Evolutionary conservation across 1,284 basidiomycete genomes (phyloP).

Genomic region (Gomphus bonarii): DNA sequence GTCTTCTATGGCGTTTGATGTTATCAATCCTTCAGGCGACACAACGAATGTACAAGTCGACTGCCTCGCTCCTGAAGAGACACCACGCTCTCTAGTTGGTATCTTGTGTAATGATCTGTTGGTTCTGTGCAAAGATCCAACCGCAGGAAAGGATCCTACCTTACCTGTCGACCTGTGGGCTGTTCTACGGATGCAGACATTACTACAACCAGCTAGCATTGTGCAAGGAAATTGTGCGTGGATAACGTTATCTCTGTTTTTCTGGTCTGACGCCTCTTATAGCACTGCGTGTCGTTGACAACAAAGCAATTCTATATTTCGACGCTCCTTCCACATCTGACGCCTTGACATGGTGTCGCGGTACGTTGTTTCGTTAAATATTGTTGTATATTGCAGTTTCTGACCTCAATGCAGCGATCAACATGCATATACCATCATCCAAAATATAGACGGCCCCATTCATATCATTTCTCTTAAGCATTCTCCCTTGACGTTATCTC

Average conservation of each 20-base stretch:
- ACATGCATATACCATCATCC: conserved; percentile 50
- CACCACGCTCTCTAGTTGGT: conserved; percentile 63
- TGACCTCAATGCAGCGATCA: conserved; percentile 37
- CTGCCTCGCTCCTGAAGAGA: conserved; percentile 74
- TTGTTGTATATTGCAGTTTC: conserved; percentile 8
- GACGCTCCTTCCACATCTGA: conserved; percentile 75
- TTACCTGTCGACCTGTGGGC: conserved; percentile 83
- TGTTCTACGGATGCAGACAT: conserved; percentile 84
- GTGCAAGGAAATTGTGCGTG: conserved; percentile 72
- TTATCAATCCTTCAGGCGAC: conserved; percentile 66
- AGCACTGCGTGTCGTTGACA: conserved; percentile 77
- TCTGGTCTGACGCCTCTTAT: conserved; percentile 6
- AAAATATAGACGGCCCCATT: conserved; percentile 20
- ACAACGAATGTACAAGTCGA: conserved; percentile 80
- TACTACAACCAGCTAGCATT: conserved; percentile 83
- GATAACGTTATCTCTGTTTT: conserved; percentile 12
- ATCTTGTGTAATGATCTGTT: conserved; percentile 89
- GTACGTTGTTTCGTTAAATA: conserved; percentile 30
- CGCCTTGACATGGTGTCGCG: conserved; percentile 84
- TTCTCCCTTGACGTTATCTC: conserved; percentile 3
- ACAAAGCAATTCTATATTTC: conserved; percentile 90
- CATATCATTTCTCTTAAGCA: conserved; percentile 4
- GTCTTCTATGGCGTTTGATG: conserved; percentile 74
- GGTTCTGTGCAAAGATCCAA: conserved; percentile 78
- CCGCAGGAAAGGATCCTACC: conserved; percentile 61